Evolutionary conservation across 495 filamentous ascomycete genomes (phyloP).

Genomic region (Lasiosphaeria miniovina): DNA sequence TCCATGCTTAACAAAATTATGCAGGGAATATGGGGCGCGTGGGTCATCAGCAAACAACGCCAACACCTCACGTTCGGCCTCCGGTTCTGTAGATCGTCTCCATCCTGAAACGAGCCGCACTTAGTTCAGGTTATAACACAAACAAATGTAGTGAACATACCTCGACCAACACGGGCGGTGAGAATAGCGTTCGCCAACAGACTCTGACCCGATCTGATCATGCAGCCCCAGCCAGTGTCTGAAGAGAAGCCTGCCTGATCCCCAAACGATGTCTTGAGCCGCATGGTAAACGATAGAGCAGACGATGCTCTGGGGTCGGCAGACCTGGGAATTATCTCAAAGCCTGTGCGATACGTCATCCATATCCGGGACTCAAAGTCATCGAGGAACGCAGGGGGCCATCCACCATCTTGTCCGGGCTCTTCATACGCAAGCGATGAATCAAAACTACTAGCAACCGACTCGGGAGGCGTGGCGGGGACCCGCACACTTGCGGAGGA

Average conservation of each 20-base stretch:
- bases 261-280: slow-evolving; percentile 74
- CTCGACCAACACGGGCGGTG: slow-evolving; percentile 72
- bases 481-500: background rate
- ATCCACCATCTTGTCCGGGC: slow-evolving; percentile 56
- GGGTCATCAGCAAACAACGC: slow-evolving; percentile 86
- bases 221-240: slow-evolving; percentile 97
- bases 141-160: slow-evolving; percentile 42
- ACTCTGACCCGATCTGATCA: slow-evolving; percentile 96
- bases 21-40: slow-evolving; percentile 87
- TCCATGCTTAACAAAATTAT: slow-evolving; percentile 87
- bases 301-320: slow-evolving; percentile 64
- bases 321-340: slow-evolving; percentile 76
- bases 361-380: slow-evolving; percentile 94
- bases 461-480: slow-evolving; percentile 46
- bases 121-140: background rate
- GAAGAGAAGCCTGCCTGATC: slow-evolving; percentile 84
- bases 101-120: slow-evolving; percentile 57
- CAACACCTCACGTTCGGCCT: slow-evolving; percentile 70
- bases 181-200: slow-evolving; percentile 82
- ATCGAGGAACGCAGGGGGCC: slow-evolving; percentile 82
- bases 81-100: slow-evolving; percentile 58
- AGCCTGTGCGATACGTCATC: slow-evolving; percentile 94
- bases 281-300: slow-evolving; percentile 82
- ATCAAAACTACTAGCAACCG: slow-evolving; percentile 46
- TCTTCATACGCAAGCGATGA: slow-evolving; percentile 49